Evolutionary conservation across 208 protist species (phyloP), one percentile per base, ranked within the genome.

Genomic region (Trypanosoma avium): DNA sequence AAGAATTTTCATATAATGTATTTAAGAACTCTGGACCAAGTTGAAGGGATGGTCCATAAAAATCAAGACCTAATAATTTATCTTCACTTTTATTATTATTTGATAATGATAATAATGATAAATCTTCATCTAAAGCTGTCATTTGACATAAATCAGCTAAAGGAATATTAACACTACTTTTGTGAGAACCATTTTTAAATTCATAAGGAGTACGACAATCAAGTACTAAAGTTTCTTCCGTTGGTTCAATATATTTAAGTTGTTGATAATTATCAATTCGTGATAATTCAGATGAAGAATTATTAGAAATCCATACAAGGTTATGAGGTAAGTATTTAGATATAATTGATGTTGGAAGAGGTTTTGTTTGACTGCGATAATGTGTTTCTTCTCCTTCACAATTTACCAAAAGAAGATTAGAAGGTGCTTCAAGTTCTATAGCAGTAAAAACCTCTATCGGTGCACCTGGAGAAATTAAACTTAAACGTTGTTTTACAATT

Each of bases 171-270:
- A 88, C 73, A 61, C 82, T 89, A 57, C 83, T 71, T 40, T 80
- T 73, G 55, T 92, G 85, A 9, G 85, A 94, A 65, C 85, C 88
- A 53, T 89, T 90, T 53, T 77, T 80, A 63, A 92, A 92, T 73
- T 94, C 84, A 69, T 82, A 94, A 22, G 82, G 72, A 10, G 85
- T 90, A 26, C 88, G 85, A 66, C 86, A 80, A 40, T 92, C 85
- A 13, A 94, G 49, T 26, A 90, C 76, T 22, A 92, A 26, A 13
- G 70, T 73, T 15, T 45, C 54, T 1, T 69, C 59, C 4, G 19
- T 21, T 33, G 71, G 67, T 40, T 74, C 73, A 17, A 80, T 69
- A 22, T 32, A 59, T 3, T 48, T n/a, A 54, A 80, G 63, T 19
- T 66, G n/a, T 21, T 61, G 50, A 45, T 68, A 75, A 30, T 36